Conservation (phyloP, 306 rosid species). For the Purshia tridentata region DNA sequence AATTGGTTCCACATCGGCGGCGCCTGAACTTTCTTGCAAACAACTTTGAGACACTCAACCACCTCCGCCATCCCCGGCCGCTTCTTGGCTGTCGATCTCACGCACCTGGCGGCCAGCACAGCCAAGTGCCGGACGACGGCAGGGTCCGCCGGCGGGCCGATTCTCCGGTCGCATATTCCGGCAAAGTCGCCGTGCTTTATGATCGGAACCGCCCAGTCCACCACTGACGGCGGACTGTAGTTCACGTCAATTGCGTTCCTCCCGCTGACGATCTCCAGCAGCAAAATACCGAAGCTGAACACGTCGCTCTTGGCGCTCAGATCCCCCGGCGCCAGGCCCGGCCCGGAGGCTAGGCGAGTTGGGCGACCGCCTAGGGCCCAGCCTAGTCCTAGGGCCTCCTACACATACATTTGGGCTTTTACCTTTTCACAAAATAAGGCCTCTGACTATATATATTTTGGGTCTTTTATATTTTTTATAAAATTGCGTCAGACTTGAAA, state of each 20-base stretch:
- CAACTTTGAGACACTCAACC: constrained; percentile 49
- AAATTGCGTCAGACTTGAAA: too few relatives aligned
- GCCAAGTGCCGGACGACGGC: constrained; percentile 43
- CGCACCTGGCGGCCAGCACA: constrained; percentile 66
- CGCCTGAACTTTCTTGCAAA: constrained; percentile 33
- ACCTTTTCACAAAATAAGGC: too few relatives aligned
- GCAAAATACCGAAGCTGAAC: constrained; percentile 83
- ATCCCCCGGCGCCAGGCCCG: constrained; percentile 86
- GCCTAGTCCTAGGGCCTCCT: too few relatives aligned
- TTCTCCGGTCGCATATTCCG: constrained; percentile 53
- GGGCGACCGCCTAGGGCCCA: too few relatives aligned
- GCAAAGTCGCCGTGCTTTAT: constrained; percentile 45
- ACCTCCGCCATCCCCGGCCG: constrained; percentile 80
- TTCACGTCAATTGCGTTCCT: constrained; percentile 80
- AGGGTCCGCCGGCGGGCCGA: constrained; percentile 46
- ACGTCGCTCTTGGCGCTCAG: constrained; percentile 85
- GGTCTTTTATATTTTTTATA: too few relatives aligned
- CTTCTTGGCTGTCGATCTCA: constrained; percentile 63
- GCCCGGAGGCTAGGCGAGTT: too few relatives aligned
- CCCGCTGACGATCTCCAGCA: constrained; percentile 77
- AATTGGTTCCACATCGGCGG: constrained; percentile 48
- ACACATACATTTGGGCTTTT: too few relatives aligned
- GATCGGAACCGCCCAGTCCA: constrained; percentile 87
- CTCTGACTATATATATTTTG: too few relatives aligned
- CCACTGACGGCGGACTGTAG: constrained; percentile 81